Evolutionary conservation across 306 rosid genomes (phyloP).

Genomic region (Sicyos baderoa): DNA sequence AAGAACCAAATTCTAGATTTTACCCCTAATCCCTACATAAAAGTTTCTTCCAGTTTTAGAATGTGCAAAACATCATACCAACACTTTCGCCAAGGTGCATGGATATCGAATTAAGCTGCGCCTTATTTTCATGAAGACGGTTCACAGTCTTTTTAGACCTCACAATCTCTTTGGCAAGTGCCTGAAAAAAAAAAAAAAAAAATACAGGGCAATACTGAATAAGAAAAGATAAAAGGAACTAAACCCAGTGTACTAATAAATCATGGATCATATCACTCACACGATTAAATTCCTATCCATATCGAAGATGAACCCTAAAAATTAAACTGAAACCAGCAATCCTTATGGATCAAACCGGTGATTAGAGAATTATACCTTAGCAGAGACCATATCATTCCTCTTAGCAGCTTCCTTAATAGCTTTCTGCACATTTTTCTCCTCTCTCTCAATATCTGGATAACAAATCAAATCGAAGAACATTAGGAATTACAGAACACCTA

Average conservation of each 20-base stretch:
- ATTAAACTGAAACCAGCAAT: constrained; percentile 7
- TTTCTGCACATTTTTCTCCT: constrained; percentile 80
- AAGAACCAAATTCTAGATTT: too few species aligned
- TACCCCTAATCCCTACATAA: not conserved
- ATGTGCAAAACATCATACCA: constrained; percentile 42
- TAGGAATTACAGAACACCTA: not conserved
- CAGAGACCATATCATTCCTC: constrained; percentile 92
- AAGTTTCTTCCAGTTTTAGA: not conserved
- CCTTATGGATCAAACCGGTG: too few species aligned
- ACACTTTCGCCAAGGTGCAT: constrained; percentile 99
- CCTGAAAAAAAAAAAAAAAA: constrained; percentile 46
- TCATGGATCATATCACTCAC: constrained; percentile 5
- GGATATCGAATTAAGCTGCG: constrained; percentile 89
- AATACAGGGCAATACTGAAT: not conserved
- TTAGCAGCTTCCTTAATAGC: constrained; percentile 89
- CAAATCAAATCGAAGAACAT: not conserved
- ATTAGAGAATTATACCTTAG: too few species aligned
- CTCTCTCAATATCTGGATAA: constrained; percentile 68
- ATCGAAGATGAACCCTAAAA: not conserved
- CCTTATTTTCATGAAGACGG: constrained; percentile 87
- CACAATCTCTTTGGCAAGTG: constrained; percentile 87
- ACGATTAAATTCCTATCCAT: not conserved
- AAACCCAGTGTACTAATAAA: not conserved
- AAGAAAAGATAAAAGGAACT: not conserved
- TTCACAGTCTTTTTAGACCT: constrained; percentile 81